phyloP scores from a whole-genome alignment of 2,329 filamentous ascomycete species.

The Dichotomopilus funicola region DNA sequence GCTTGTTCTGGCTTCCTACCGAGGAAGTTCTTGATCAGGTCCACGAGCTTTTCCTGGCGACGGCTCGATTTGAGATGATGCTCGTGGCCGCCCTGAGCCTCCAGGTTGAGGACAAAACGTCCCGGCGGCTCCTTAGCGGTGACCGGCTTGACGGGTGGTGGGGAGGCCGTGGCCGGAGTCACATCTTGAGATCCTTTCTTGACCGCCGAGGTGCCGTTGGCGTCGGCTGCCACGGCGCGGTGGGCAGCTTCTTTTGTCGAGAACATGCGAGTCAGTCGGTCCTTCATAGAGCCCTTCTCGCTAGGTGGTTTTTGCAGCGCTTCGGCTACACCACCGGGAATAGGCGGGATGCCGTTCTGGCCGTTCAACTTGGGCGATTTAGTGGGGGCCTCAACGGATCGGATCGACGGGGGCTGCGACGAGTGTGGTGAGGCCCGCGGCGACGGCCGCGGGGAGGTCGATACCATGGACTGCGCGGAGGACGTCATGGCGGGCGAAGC shows the following conservation, averaged over 20 bases:
- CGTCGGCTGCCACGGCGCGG: constrained; percentile 28
- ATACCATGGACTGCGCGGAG: constrained; percentile 29
- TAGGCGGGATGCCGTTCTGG: constrained; percentile 32
- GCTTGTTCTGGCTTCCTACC: constrained; percentile 76
- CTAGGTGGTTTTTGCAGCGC: constrained; percentile 31
- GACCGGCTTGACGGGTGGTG: constrained; percentile 28
- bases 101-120: constrained; percentile 46
- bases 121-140: constrained; percentile 31
- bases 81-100: constrained; percentile 64
- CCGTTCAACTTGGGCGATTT: constrained; percentile 36
- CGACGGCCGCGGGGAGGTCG: constrained; percentile 38
- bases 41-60: constrained; percentile 88
- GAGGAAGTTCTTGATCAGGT: constrained; percentile 82
- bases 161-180: constrained; percentile 8
- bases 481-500: constrained; percentile 26
- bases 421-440: constrained; percentile 38
- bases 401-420: constrained; percentile 45
- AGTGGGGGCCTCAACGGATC: constrained; percentile 37
- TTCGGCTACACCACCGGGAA: constrained; percentile 26
- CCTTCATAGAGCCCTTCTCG: constrained; percentile 57
- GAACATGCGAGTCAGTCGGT: constrained; percentile 60
- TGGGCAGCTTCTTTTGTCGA: constrained; percentile 47
- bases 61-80: constrained; percentile 86
- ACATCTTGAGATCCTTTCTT: constrained; percentile 11
- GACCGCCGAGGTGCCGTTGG: constrained; percentile 25